Conservation (phyloP, 1,284 basidiomycete genomes). For the Erythrobasidium hasegawianum region DNA sequence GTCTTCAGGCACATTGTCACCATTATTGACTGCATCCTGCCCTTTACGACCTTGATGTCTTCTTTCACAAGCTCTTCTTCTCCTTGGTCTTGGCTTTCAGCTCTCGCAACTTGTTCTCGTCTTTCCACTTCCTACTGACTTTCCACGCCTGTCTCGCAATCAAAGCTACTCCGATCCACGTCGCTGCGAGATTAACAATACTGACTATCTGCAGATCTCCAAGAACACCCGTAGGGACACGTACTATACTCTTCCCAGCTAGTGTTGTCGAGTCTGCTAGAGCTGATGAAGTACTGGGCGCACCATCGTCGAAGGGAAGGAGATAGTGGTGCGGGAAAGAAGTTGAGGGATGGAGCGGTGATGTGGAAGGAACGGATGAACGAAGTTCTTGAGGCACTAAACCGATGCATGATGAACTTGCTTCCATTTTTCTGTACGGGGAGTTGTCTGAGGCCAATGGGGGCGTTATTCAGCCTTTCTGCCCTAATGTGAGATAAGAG, state of each 20-base stretch:
- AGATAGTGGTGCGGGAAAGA: constrained; percentile 29
- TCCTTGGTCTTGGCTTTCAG: constrained; percentile 11
- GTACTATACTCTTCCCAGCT: constrained; percentile 8
- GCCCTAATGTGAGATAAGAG: background rate
- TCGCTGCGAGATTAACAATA: constrained; percentile 12
- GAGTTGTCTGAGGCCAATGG: background rate
- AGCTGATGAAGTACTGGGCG: too few species aligned
- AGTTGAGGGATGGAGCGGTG: constrained; percentile 23
- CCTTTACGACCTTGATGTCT: too few species aligned
- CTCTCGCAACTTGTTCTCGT: constrained; percentile 9
- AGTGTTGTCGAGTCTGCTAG: background rate
- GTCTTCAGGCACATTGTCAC: too few species aligned
- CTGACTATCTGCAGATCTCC: constrained; percentile 18
- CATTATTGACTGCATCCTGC: too few species aligned
- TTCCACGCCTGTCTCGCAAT: constrained; percentile 10
- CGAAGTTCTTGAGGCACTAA: constrained; percentile 23
- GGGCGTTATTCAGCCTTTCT: background rate
- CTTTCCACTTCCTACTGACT: constrained; percentile 12
- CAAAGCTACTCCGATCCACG: constrained; percentile 21
- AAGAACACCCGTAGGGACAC: constrained; percentile 26
- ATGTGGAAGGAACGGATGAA: constrained; percentile 7
- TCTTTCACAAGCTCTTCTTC: constrained; percentile 15
- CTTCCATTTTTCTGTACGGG: constrained; percentile 24
- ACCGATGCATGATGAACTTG: constrained; percentile 18
- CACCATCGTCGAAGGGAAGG: background rate